Percentiles rank a stretch among this genome's conserved stretches.
These are phyloP conservation scores for Conidiobolus incongruus DNA, from an alignment of 371 early-diverging fungal genomes.

Conservation along the genomic window DNA sequence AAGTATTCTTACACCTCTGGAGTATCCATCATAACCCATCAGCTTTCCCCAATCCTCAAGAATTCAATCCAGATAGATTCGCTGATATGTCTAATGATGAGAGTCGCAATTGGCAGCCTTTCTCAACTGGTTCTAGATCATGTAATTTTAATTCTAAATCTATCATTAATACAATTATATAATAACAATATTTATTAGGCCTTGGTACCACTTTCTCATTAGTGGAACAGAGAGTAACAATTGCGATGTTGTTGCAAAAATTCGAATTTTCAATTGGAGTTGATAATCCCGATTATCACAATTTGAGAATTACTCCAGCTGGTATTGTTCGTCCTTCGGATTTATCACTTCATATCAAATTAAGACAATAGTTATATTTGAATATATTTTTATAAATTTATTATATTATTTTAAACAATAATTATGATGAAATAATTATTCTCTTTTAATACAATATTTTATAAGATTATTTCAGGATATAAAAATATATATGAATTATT, in stretches of 20 bases:
- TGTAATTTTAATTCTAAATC: too few species aligned
- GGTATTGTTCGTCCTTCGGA: too few species aligned
- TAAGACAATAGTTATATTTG: too few species aligned
- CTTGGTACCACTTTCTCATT: constrained; percentile 1
- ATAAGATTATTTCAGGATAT: too few species aligned
- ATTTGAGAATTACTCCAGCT: too few species aligned
- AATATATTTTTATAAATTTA: too few species aligned
- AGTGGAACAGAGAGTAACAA: neutral
- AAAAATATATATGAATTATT: too few species aligned
- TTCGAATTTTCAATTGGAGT: constrained; percentile 7
- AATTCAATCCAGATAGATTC: neutral
- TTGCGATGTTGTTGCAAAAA: neutral
- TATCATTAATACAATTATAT: neutral
- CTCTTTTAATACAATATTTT: too few species aligned
- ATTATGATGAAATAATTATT: too few species aligned
- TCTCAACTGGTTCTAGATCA: neutral
- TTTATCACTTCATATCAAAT: too few species aligned
- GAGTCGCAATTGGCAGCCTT: neutral
- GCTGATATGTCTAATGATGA: neutral
- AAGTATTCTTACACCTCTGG: neutral
- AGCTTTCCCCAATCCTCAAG: neutral
- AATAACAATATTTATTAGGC: neutral
- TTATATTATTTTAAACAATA: too few species aligned
- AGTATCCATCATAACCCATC: neutral
- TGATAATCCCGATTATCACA: too few species aligned